Evolutionary conservation across 1,284 basidiomycete genomes (phyloP).

Genomic region (Takashimella tepidaria): DNA sequence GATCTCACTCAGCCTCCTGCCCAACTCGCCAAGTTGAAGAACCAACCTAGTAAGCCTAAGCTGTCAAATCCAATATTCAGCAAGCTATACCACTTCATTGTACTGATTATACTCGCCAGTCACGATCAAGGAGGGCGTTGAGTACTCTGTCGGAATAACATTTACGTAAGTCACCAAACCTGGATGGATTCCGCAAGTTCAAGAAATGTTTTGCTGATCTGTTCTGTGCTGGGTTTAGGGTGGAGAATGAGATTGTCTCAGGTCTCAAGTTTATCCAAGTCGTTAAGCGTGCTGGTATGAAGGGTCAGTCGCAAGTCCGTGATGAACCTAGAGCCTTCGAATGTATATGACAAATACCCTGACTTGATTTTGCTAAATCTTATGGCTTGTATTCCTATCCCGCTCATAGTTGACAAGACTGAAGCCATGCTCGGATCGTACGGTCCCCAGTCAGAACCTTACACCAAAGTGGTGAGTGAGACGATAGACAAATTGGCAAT

Average conservation of each 20-base stretch:
- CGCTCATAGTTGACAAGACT: conserved; percentile 34
- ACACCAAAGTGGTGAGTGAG: conserved; percentile 48
- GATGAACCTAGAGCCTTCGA: too few relatives aligned
- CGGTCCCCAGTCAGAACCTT: conserved; percentile 47
- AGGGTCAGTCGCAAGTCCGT: conserved; percentile 24
- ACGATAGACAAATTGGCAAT: too few relatives aligned
- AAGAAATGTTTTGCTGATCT: too few relatives aligned
- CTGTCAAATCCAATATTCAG: conserved; percentile 7
- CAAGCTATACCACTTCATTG: too few relatives aligned
- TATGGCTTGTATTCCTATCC: conserved; percentile 1
- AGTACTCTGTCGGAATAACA: conserved; percentile 54
- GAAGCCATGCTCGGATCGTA: conserved; percentile 54
- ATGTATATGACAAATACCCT: too few relatives aligned
- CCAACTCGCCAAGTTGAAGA: conserved; percentile 50
- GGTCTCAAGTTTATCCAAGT: conserved; percentile 54
- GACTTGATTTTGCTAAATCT: not conserved
- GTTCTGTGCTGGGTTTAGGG: too few relatives aligned
- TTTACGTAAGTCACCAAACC: conserved; percentile 32
- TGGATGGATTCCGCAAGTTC: not conserved
- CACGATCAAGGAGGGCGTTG: conserved; percentile 53
- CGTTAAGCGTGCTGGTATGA: conserved; percentile 50
- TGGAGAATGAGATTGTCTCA: conserved; percentile 52
- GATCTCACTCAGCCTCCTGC: conserved; percentile 48
- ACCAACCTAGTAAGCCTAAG: conserved; percentile 46
- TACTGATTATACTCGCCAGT: conserved; percentile 32